Evolutionary conservation across 805 yeast species (phyloP).

Genomic region (Tetrapisispora nanseiensis): DNA sequence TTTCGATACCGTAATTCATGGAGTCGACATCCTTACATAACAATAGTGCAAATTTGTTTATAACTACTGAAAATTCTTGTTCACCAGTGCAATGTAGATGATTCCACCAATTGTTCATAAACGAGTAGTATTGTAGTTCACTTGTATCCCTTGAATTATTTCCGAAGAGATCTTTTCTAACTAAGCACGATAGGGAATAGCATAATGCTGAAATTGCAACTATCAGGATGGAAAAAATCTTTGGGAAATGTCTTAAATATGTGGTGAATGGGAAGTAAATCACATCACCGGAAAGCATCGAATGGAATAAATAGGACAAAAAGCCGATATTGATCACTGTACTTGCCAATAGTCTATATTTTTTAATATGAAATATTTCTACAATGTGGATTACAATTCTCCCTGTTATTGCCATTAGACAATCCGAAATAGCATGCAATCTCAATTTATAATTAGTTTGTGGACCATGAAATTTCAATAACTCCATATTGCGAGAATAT

Average conservation of each 20-base stretch:
- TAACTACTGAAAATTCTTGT: slow-evolving; percentile 20
- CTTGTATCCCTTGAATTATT: slow-evolving; percentile 5
- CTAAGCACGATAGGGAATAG: slow-evolving; percentile 48
- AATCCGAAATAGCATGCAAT: slow-evolving; percentile 12
- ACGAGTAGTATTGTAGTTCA: slow-evolving; percentile 24
- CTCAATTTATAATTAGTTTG: neutral
- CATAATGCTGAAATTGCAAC: slow-evolving; percentile 43
- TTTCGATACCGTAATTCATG: slow-evolving; percentile 18
- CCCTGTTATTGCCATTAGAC: slow-evolving; percentile 47
- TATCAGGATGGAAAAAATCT: slow-evolving; percentile 41
- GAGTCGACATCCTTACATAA: slow-evolving; percentile 19
- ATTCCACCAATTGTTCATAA: slow-evolving; percentile 31
- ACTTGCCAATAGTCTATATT: slow-evolving; percentile 55
- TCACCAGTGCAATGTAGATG: slow-evolving; percentile 25
- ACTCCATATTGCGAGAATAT: neutral
- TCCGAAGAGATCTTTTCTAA: slow-evolving; percentile 34
- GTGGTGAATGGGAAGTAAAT: slow-evolving; percentile 47
- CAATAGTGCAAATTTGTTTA: slow-evolving; percentile 15
- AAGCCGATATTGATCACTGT: slow-evolving; percentile 47
- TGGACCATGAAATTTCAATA: neutral
- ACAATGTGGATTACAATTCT: slow-evolving; percentile 57
- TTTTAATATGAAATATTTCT: slow-evolving; percentile 43
- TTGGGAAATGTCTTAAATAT: slow-evolving; percentile 56
- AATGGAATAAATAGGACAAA: slow-evolving; percentile 32
- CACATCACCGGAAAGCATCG: slow-evolving; percentile 40